Evolutionary conservation across 2,329 filamentous ascomycete genomes (phyloP).

Genomic region (Metarhizium rileyi): DNA sequence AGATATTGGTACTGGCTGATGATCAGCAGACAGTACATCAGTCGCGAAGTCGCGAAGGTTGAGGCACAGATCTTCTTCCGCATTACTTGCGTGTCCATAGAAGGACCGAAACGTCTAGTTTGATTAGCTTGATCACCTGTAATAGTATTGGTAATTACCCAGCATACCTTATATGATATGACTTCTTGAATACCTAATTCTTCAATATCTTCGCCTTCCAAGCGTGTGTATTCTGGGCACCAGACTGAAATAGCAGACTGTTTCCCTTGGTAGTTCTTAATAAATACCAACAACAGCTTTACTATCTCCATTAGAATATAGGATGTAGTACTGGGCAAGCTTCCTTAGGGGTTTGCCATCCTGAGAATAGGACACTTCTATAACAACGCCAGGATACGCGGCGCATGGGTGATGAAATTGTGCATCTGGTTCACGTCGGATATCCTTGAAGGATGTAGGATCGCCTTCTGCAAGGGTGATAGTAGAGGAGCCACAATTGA

Average conservation of each 20-base stretch:
- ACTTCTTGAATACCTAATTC: not conserved
- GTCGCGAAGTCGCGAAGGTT: not conserved
- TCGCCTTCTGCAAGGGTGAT: not conserved
- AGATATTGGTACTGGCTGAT: not conserved
- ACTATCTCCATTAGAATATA: conserved; percentile 11
- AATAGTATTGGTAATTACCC: not conserved
- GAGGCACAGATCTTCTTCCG: not conserved
- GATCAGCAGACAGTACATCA: not conserved
- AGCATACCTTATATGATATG: not conserved
- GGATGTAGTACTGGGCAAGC: conserved; percentile 12
- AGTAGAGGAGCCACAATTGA: not conserved
- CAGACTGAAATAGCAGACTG: not conserved
- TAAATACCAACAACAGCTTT: conserved; percentile 12
- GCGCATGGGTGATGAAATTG: not conserved
- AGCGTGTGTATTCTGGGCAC: not conserved
- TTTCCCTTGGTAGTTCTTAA: conserved; percentile 1
- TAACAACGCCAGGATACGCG: not conserved
- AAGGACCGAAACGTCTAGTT: not conserved
- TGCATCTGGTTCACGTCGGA: not conserved
- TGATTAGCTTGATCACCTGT: not conserved
- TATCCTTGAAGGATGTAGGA: not conserved
- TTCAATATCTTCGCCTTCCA: not conserved
- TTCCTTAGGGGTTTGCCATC: conserved; percentile 10
- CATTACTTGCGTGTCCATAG: not conserved
- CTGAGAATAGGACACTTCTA: conserved; percentile 1